phyloP scores from a whole-genome alignment of 2,329 filamentous ascomycete species.

The Paracoccidioides lutzii region DNA sequence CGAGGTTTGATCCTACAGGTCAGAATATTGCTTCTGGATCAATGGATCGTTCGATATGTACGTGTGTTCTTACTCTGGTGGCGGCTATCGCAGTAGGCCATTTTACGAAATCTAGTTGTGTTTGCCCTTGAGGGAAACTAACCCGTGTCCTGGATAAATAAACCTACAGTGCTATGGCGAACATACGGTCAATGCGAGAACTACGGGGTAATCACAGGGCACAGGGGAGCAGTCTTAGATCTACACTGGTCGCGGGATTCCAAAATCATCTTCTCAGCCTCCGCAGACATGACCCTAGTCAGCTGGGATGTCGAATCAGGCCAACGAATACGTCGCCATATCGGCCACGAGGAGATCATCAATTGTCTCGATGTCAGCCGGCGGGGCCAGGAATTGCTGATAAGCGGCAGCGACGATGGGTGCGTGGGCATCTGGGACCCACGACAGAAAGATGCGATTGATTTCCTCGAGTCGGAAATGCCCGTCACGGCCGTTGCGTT shows the following conservation, averaged over 20 bases:
- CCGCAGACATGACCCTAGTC: constrained; percentile 82
- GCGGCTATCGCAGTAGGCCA: background rate
- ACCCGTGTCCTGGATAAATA: no score
- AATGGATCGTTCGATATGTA: constrained; percentile 86
- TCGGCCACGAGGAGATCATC: constrained; percentile 91
- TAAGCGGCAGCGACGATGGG: constrained; percentile 88
- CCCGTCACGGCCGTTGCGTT: constrained; percentile 84
- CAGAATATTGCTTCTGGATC: constrained; percentile 85
- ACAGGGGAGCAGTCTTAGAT: constrained; percentile 83
- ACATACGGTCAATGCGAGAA: constrained; percentile 90
- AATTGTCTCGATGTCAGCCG: constrained; percentile 81
- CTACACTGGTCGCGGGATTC: constrained; percentile 96
- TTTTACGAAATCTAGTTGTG: background rate
- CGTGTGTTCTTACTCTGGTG: constrained; percentile 19
- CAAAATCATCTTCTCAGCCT: constrained; percentile 77
- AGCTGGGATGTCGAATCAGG: constrained; percentile 93
- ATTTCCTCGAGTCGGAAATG: constrained; percentile 82
- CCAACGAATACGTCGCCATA: constrained; percentile 78
- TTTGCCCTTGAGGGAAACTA: background rate
- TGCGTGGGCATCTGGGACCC: constrained; percentile 95
- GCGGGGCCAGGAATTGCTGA: constrained; percentile 76
- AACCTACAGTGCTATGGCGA: constrained; percentile 66
- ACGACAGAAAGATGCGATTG: constrained; percentile 71
- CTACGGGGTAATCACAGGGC: constrained; percentile 75
- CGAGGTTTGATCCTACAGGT: constrained; percentile 79